phyloP scores from a whole-genome alignment of 352 stramenopile genomes.

The Globisporangium polare region DNA sequence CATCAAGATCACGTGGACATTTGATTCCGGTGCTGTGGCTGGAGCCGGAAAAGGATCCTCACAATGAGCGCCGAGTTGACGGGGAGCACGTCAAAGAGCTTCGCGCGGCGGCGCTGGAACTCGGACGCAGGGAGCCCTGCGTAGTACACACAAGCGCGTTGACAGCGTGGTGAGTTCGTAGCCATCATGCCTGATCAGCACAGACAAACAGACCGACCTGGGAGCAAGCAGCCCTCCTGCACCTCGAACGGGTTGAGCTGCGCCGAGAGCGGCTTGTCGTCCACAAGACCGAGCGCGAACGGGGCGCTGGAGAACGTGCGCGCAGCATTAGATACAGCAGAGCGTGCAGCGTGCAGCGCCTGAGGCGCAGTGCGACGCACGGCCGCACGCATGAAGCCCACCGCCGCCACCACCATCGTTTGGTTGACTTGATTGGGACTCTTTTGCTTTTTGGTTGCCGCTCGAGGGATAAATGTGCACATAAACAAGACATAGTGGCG shows the following conservation, averaged over 20 bases:
- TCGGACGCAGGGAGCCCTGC: slow-evolving; percentile 53
- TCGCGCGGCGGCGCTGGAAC: slow-evolving; percentile 57
- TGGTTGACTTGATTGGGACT: neutral
- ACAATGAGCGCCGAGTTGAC: slow-evolving; percentile 74
- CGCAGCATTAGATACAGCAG: neutral
- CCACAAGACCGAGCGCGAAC: slow-evolving; percentile 28
- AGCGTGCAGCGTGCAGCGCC: neutral
- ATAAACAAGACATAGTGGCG: neutral
- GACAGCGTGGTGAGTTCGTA: neutral
- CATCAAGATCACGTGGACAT: neutral
- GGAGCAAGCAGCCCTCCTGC: slow-evolving; percentile 40
- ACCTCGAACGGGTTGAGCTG: slow-evolving; percentile 51
- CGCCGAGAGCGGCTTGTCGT: slow-evolving; percentile 6
- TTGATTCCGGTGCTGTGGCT: neutral
- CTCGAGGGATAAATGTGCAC: neutral
- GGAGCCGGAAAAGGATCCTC: slow-evolving; percentile 5
- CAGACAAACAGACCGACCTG: slow-evolving; percentile 20
- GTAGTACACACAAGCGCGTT: neutral
- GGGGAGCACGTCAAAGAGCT: slow-evolving; percentile 58
- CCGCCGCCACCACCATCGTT: neutral
- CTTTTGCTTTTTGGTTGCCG: neutral
- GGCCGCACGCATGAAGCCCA: neutral
- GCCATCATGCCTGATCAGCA: too few species aligned
- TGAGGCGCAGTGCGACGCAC: neutral
- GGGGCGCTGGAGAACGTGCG: slow-evolving; percentile 17